Evolutionary conservation across 2,329 filamentous ascomycete genomes (phyloP), one percentile per base, ranked within the genome.

Genomic region (Lasiodiplodia theobromae): DNA sequence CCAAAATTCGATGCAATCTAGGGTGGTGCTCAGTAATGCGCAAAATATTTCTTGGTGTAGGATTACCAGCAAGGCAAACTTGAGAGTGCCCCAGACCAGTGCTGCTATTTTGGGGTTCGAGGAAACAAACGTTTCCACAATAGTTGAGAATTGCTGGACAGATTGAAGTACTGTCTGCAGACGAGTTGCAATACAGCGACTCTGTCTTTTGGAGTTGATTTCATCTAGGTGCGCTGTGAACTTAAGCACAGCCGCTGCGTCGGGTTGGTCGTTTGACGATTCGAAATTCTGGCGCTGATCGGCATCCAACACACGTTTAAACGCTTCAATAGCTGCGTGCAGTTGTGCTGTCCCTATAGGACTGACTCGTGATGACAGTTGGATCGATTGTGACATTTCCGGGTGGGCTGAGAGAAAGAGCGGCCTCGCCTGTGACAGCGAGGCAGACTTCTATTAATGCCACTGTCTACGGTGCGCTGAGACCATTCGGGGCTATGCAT

Each of bases 41-140:
- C 57, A 0, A 38, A n/a, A 44, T 47, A 23, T 40, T 2, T 3
- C 16, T 7, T 44, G 40, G 14, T 18, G 12, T 0, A 23, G 3
- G n/a, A n/a, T 16, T 60, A 60, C 57, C 34, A 44, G 57, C 12
- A 60, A 31, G 10, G 57, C 25, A 8, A 60, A 44, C 12, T 60
- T 60, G 37, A 60, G 37, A 25, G 21, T 47, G 3, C 34, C 57
- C 57, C 37, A 60, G 14, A 60, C 8, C 0, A 60, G 25, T 1
- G 57, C 57, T 44, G 57, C 57, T 60, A 60, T 28, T n/a, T 2
- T 44, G 2, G 57, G 57, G n/a, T 60, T 44, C 14, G 57, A 47
- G 7, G 57, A 47, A 60, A 60, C 57, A 3, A 60, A 60, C 3
- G 57, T 60, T 10, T 60, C 57, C 4, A 60, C 57, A 2, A 60